Conservation (phyloP, 1,284 basidiomycete genomes). For the Afroboletus lepidellus region DNA sequence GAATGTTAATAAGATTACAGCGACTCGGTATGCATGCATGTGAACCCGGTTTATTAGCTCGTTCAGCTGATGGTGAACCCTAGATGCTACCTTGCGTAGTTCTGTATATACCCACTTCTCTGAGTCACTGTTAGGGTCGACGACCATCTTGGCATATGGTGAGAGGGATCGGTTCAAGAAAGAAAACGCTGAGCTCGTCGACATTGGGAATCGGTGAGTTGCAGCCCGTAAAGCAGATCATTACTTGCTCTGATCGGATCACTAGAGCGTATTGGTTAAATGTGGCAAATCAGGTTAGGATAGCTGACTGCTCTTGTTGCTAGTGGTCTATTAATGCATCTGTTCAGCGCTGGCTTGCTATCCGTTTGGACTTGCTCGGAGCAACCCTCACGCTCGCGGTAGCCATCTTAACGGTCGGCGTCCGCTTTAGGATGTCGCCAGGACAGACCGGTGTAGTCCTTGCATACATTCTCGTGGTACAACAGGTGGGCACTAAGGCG, state of each 20-base stretch:
- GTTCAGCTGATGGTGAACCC: not conserved
- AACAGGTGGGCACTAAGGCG: slow-evolving; percentile 43
- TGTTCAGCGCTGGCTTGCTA: slow-evolving; percentile 79
- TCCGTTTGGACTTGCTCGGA: slow-evolving; percentile 85
- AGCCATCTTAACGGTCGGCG: slow-evolving; percentile 77
- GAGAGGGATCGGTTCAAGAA: slow-evolving; percentile 66
- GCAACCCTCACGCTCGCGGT: slow-evolving; percentile 78
- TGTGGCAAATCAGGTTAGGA: slow-evolving; percentile 66
- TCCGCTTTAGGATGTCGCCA: slow-evolving; percentile 73
- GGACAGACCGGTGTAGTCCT: slow-evolving; percentile 74
- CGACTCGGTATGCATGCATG: slow-evolving; percentile 43
- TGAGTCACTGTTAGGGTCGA: slow-evolving; percentile 83
- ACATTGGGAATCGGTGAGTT: slow-evolving; percentile 77
- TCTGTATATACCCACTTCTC: slow-evolving; percentile 84
- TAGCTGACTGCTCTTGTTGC: not conserved
- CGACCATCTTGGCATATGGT: slow-evolving; percentile 84
- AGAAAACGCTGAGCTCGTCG: slow-evolving; percentile 77
- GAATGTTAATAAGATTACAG: slow-evolving; percentile 29
- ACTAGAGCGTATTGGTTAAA: slow-evolving; percentile 83
- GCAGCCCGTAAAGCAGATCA: not conserved
- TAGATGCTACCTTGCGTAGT: slow-evolving; percentile 60
- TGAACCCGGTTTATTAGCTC: not conserved
- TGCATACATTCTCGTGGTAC: slow-evolving; percentile 77
- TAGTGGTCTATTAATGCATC: not conserved
- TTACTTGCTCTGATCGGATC: slow-evolving; percentile 1